Percentiles rank a stretch among this genome's conserved stretches.
Conservation (phyloP, 176 grass and related monocot genomes). For the Phyllostachys edulis region DNA sequence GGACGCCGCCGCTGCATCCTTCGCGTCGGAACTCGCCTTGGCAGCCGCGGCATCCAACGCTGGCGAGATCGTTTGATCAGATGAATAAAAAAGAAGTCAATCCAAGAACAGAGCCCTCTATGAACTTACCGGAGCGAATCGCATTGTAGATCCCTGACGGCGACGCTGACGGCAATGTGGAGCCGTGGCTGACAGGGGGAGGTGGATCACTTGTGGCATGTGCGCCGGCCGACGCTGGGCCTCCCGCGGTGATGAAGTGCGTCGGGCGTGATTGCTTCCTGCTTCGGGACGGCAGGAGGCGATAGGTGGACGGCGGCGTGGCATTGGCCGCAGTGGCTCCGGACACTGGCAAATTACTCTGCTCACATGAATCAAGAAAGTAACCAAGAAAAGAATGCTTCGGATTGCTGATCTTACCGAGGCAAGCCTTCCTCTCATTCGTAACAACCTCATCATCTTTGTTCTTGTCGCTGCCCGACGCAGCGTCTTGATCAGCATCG, state of each 20-base stretch:
- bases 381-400: too few relatives aligned
- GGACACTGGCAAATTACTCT: too few relatives aligned
- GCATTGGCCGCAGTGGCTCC: too few relatives aligned
- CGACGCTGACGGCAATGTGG: background rate
- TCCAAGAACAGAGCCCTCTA: background rate
- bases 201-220: too few relatives aligned
- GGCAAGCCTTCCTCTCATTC: too few relatives aligned
- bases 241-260: background rate
- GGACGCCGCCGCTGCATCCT: background rate
- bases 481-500: background rate
- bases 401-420: too few relatives aligned
- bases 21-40: background rate
- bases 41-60: background rate
- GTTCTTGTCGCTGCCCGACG: too few relatives aligned
- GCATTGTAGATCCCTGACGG: background rate
- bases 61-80: background rate
- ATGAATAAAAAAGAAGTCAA: background rate
- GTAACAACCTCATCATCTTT: too few relatives aligned
- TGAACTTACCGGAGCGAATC: background rate
- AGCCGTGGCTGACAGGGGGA: background rate
- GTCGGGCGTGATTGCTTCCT: slow-evolving; percentile 31
- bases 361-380: too few relatives aligned
- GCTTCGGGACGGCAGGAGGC: background rate
- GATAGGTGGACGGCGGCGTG: too few relatives aligned
- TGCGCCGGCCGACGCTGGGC: background rate